These are phyloP conservation scores for Ustilago xerochloae DNA, from an alignment of 1,284 basidiomycete genomes.

Conservation along the genomic window DNA sequence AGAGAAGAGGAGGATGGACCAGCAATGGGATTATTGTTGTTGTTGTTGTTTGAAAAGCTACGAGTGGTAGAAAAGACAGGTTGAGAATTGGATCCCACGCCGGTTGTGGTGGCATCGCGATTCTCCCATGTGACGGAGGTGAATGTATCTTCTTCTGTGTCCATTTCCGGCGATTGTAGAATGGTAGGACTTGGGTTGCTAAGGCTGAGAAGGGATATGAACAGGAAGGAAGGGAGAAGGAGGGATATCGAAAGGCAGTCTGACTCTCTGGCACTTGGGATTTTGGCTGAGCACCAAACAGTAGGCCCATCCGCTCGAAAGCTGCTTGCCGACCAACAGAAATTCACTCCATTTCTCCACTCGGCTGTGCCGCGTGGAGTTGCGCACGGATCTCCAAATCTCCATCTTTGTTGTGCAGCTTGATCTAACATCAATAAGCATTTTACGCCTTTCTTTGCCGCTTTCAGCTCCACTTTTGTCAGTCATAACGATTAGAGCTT, in stretches of 20 bases:
- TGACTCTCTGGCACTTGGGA: slow-evolving; percentile 4
- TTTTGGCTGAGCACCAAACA: not conserved
- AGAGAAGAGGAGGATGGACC: slow-evolving; percentile 24
- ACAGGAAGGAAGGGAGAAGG: not conserved
- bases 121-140: slow-evolving; percentile 63
- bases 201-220: not conserved
- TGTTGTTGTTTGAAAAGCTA: slow-evolving; percentile 12
- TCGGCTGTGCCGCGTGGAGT: slow-evolving; percentile 4
- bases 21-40: slow-evolving; percentile 22
- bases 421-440: not conserved
- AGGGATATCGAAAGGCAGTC: not conserved
- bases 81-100: slow-evolving; percentile 43
- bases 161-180: slow-evolving; percentile 17
- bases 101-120: slow-evolving; percentile 21
- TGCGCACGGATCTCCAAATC: slow-evolving; percentile 25
- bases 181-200: not conserved
- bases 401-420: not conserved
- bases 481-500: too few relatives aligned
- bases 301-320: not conserved
- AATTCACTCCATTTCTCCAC: not conserved
- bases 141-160: slow-evolving; percentile 58
- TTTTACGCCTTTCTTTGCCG: not conserved
- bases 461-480: too few relatives aligned
- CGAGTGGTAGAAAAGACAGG: slow-evolving; percentile 30
- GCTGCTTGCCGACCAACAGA: not conserved